Evolutionary conservation across 495 filamentous ascomycete species (phyloP), one percentile per base, ranked within the genome.

Genomic region (Lasiosphaeriaceae sp.): DNA sequence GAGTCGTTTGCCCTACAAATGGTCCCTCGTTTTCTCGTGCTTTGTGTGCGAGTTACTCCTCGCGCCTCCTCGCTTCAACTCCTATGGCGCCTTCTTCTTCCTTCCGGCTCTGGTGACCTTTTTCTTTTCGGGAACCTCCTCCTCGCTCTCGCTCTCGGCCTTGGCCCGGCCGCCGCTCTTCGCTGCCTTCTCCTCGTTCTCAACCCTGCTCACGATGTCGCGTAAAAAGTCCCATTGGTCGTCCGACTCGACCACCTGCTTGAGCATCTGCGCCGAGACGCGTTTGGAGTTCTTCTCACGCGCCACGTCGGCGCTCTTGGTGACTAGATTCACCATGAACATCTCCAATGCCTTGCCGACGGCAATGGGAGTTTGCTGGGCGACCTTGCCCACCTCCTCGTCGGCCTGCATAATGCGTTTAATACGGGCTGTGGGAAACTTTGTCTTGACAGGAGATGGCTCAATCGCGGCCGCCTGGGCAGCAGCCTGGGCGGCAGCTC

Each of bases 341-440:
- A 98, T 80, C 75, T 98, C 94, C 3, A 98, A 77, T 21, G 94
- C 94, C 74, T 97, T 97, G 60, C 91, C 90, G 50, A 97, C 92
- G 47, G 89, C 92, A 64, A 95, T 92, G 2, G 92, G 92, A 5
- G 92, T 96, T 21, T 96, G 93, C 73, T 97, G 95, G 8, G 94
- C 91, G 3, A 99, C 95, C 75, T 99, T 99, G 41, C 94, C 94
- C 2, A 99, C 92, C 73, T 99, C 94, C 66, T 99, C 94, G 66
- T 99, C 94, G 7, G 94, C 94, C 72, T 99, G 94, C 94, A 99
- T 97, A 59, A 99, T 97, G 51, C 94, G 87, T 82, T 99, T 99
- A 71, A 97, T 99, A 49, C 94, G 84, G 55, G 94, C 94, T 31
- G 97, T 96, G 3, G 94, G 94, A 65, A 99, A 99, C 60, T 97